Percentiles rank a stretch among this genome's conserved stretches.
Conservation (phyloP, 2,329 filamentous ascomycete species). For the Celoporthe dispersa region DNA sequence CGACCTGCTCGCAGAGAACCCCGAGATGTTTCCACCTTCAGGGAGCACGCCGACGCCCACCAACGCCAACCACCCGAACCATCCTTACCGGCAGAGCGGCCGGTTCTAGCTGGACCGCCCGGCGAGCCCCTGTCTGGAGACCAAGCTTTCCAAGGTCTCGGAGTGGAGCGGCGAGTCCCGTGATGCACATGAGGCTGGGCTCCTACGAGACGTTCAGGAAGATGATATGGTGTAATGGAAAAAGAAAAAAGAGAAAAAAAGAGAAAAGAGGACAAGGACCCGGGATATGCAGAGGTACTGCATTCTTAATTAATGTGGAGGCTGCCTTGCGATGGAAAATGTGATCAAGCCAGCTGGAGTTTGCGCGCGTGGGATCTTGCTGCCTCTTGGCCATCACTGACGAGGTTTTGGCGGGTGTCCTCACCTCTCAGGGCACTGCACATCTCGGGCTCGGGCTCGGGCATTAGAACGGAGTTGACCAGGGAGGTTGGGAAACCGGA, state of each 20-base stretch:
- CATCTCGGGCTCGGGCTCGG: not conserved
- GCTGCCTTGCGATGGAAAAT: not conserved
- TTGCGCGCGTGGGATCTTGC: not conserved
- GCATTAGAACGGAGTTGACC: conserved; percentile 14
- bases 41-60: conserved; percentile 32
- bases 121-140: conserved; percentile 21
- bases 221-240: conserved; percentile 15
- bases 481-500: not conserved
- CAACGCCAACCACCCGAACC: conserved; percentile 35
- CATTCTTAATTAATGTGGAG: not conserved
- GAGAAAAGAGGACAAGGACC: not conserved
- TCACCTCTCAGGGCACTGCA: not conserved
- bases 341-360: not conserved
- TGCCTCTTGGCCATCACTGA: not conserved
- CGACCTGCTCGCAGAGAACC: conserved; percentile 82
- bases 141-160: conserved; percentile 27
- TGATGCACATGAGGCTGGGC: not conserved
- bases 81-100: conserved; percentile 29
- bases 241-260: not conserved
- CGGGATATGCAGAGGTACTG: not conserved
- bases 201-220: not conserved
- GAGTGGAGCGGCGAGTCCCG: conserved; percentile 26
- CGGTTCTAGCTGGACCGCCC: conserved; percentile 31
- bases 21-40: conserved; percentile 52
- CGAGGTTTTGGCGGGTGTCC: not conserved